Evolutionary conservation across 805 yeast genomes (phyloP).

Genomic region (Kuraishia piskuri): DNA sequence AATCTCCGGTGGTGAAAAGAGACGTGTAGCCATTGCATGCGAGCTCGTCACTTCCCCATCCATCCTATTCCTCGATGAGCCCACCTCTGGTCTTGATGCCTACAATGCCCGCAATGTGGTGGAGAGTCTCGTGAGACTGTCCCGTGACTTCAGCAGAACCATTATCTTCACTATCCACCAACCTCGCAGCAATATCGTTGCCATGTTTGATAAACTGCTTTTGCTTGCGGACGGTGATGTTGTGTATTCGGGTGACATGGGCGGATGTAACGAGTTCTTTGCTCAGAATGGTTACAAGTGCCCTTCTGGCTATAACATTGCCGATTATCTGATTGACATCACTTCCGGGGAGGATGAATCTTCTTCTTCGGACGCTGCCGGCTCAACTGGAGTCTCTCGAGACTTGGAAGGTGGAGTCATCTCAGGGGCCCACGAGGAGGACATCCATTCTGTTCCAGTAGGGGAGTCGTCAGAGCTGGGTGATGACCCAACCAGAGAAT

Average conservation of each 20-base stretch:
- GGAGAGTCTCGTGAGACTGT: slow-evolving; percentile 72
- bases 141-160: slow-evolving; percentile 77
- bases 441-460: slow-evolving; percentile 21
- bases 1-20: slow-evolving; percentile 86
- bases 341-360: slow-evolving; percentile 55
- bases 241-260: slow-evolving; percentile 83
- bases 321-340: slow-evolving; percentile 87
- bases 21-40: slow-evolving; percentile 90
- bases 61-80: slow-evolving; percentile 79
- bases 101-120: slow-evolving; percentile 89
- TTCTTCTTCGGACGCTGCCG: slow-evolving; percentile 4
- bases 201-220: slow-evolving; percentile 76
- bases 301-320: slow-evolving; percentile 87
- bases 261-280: slow-evolving; percentile 68
- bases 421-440: slow-evolving; percentile 13
- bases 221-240: slow-evolving; percentile 78
- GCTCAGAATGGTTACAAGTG: slow-evolving; percentile 67
- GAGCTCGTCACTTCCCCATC: slow-evolving; percentile 87
- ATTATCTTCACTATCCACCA: slow-evolving; percentile 93
- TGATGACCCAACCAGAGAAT: slow-evolving; percentile 62
- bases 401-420: slow-evolving; percentile 4
- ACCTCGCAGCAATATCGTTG: slow-evolving; percentile 92
- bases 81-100: slow-evolving; percentile 93
- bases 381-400: slow-evolving; percentile 10
- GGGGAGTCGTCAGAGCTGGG: slow-evolving; percentile 16